Evolutionary conservation across 495 filamentous ascomycete species (phyloP).

Genomic region (Trichoderma orchidacearum): DNA sequence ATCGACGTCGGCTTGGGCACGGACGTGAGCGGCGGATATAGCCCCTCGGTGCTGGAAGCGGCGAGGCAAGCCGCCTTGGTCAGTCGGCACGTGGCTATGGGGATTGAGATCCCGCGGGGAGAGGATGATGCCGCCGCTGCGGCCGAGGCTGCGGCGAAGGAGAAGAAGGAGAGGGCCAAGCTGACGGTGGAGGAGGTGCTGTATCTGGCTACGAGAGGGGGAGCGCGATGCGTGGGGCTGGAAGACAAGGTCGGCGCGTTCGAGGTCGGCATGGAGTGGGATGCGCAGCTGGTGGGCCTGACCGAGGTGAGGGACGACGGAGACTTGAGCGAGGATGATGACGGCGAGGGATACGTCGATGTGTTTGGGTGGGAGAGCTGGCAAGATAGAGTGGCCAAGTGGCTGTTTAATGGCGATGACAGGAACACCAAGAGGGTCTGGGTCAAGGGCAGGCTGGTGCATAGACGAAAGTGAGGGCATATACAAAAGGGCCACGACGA

Average conservation of each 20-base stretch:
- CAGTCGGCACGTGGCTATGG: conserved; percentile 49
- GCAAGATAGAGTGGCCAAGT: conserved; percentile 70
- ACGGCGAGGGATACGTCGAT: conserved; percentile 46
- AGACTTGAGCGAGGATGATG: conserved; percentile 11
- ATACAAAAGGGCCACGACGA: not conserved
- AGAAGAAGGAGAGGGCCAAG: conserved; percentile 30
- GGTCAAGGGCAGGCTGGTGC: conserved; percentile 68
- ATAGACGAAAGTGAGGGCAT: conserved; percentile 16
- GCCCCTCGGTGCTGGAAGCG: conserved; percentile 62
- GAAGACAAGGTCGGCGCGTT: conserved; percentile 57
- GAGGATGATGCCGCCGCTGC: not conserved
- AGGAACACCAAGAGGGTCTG: conserved; percentile 68
- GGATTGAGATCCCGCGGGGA: conserved; percentile 9
- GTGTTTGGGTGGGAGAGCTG: conserved; percentile 75
- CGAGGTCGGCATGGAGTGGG: conserved; percentile 78
- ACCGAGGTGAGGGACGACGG: conserved; percentile 25
- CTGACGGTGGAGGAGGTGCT: conserved; percentile 76
- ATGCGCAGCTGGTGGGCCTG: conserved; percentile 67
- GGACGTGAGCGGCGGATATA: conserved; percentile 80
- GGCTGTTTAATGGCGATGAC: conserved; percentile 81
- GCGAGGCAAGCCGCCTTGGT: conserved; percentile 66
- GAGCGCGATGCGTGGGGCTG: conserved; percentile 64
- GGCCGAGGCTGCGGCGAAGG: conserved; percentile 8
- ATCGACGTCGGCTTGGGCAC: conserved; percentile 76
- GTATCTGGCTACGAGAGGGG: conserved; percentile 71